phyloP scores from a whole-genome alignment of 805 yeast species.

The Candida oleophila region DNA sequence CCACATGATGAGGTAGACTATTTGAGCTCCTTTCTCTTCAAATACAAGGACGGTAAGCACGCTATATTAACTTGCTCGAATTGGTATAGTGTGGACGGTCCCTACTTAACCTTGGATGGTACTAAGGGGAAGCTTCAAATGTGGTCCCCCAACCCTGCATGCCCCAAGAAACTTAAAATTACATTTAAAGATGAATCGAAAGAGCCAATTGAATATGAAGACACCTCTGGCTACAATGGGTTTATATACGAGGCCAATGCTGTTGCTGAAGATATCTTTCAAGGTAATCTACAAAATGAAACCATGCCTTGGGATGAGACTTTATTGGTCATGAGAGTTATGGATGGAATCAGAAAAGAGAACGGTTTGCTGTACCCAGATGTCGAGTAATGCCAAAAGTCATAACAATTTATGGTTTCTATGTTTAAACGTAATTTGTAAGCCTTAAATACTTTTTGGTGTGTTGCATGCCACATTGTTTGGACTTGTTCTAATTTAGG shows the following conservation, averaged over 20 bases:
- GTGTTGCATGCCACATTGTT: no score
- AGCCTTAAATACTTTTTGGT: no score
- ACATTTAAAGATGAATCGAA: constrained; percentile 24
- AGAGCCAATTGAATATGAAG: constrained; percentile 25
- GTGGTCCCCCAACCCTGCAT: constrained; percentile 32
- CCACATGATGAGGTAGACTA: constrained; percentile 42
- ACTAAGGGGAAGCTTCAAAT: constrained; percentile 31
- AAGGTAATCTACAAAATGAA: constrained; percentile 36
- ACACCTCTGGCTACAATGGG: constrained; percentile 43
- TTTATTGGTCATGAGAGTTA: constrained; percentile 42
- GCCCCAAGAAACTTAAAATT: constrained; percentile 30
- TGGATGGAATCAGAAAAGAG: constrained; percentile 48
- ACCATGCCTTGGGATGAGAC: constrained; percentile 46
- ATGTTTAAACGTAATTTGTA: no score
- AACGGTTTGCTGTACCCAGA: constrained; percentile 43
- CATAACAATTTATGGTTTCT: no score
- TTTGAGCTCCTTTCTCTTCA: constrained; percentile 34
- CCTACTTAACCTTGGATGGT: constrained; percentile 35
- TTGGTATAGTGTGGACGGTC: constrained; percentile 23
- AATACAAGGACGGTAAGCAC: constrained; percentile 40
- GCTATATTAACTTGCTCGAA: constrained; percentile 37
- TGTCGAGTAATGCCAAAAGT: not conserved
- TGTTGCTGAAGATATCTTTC: constrained; percentile 43
- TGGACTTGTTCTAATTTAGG: no score
- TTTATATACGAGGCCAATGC: constrained; percentile 58